Conservation (phyloP, 495 filamentous ascomycete genomes). For the Podospora pseudocomata region DNA sequence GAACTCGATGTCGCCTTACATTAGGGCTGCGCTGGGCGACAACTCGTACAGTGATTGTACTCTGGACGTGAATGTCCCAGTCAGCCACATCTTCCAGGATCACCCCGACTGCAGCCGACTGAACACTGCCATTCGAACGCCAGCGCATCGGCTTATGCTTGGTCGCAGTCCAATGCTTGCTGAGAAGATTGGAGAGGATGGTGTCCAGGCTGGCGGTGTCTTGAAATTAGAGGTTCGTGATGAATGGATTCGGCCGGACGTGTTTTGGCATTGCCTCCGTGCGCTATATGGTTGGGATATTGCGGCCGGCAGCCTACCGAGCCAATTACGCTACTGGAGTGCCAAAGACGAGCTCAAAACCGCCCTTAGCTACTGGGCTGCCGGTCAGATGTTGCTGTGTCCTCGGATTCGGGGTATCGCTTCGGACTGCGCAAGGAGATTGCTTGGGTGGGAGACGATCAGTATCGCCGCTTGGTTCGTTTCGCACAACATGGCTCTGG, state of each 20-base stretch:
- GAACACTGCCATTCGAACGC: constrained; percentile 36
- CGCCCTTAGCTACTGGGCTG: constrained; percentile 51
- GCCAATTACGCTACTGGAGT: constrained; percentile 25
- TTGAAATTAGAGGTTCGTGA: constrained; percentile 45
- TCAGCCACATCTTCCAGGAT: constrained; percentile 41
- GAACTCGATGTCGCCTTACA: not conserved
- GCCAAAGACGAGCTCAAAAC: constrained; percentile 43
- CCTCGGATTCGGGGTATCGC: constrained; percentile 41
- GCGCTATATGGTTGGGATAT: constrained; percentile 45
- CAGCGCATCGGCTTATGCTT: constrained; percentile 51
- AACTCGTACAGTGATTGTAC: constrained; percentile 46
- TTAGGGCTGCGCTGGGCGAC: constrained; percentile 40
- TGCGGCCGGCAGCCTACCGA: constrained; percentile 18
- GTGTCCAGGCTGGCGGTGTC: constrained; percentile 23
- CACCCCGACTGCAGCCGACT: constrained; percentile 41
- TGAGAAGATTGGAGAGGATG: constrained; percentile 20
- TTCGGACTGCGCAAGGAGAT: constrained; percentile 42
- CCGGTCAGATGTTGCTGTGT: constrained; percentile 48
- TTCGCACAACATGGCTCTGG: constrained; percentile 25
- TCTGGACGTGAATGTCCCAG: constrained; percentile 44
- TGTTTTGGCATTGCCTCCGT: constrained; percentile 47
- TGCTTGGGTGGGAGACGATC: constrained; percentile 53
- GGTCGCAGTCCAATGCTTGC: constrained; percentile 47
- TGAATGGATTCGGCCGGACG: constrained; percentile 47
- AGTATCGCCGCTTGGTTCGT: constrained; percentile 46